A percentile compares a stretch with the other conserved stretches of the same genome.
Evolutionary conservation across 345 rosid genomes (phyloP).

Genomic region (Arabis alpina): DNA sequence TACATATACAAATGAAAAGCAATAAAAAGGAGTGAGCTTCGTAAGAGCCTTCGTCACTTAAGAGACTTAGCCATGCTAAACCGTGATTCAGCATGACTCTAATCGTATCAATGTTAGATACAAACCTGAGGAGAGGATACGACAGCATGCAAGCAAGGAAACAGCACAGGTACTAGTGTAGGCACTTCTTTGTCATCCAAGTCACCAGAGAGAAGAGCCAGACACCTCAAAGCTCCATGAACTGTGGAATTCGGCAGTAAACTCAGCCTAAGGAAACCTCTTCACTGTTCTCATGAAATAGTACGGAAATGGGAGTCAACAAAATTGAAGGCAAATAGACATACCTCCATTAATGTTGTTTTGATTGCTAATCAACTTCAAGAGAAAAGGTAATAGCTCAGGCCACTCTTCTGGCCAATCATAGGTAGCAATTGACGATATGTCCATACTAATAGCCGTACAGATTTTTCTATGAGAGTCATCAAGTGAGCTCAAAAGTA

Average conservation of each 20-base stretch:
- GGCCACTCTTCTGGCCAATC: slow-evolving; percentile 99
- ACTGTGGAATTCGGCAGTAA: slow-evolving; percentile 53
- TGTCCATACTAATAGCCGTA: slow-evolving; percentile 87
- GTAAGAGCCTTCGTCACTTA: slow-evolving; percentile 13
- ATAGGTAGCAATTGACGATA: slow-evolving; percentile 72
- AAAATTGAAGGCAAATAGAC: slow-evolving; percentile 15
- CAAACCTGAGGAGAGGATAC: slow-evolving; percentile 85
- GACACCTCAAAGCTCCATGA: slow-evolving; percentile 84
- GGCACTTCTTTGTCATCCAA: slow-evolving; percentile 85
- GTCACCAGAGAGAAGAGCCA: slow-evolving; percentile 84
- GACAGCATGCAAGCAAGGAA: slow-evolving; percentile 78
- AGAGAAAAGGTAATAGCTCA: slow-evolving; percentile 74
- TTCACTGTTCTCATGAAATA: slow-evolving; percentile 15
- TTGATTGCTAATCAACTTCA: slow-evolving; percentile 69
- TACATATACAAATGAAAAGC: slow-evolving; percentile 45
- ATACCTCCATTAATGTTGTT: slow-evolving; percentile 72
- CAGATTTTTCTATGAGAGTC: slow-evolving; percentile 81
- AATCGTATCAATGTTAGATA: slow-evolving; percentile 18
- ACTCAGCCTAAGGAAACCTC: slow-evolving; percentile 23
- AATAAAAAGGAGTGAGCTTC: slow-evolving; percentile 12
- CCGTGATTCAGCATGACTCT: slow-evolving; percentile 19
- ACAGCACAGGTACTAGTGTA: slow-evolving; percentile 67
- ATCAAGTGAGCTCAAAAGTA: slow-evolving; percentile 70
- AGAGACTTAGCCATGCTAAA: slow-evolving; percentile 8
- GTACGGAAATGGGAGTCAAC: slow-evolving; percentile 2